Conservation (phyloP, 1,284 basidiomycete species). For the Cystobasidium sp. region DNA sequence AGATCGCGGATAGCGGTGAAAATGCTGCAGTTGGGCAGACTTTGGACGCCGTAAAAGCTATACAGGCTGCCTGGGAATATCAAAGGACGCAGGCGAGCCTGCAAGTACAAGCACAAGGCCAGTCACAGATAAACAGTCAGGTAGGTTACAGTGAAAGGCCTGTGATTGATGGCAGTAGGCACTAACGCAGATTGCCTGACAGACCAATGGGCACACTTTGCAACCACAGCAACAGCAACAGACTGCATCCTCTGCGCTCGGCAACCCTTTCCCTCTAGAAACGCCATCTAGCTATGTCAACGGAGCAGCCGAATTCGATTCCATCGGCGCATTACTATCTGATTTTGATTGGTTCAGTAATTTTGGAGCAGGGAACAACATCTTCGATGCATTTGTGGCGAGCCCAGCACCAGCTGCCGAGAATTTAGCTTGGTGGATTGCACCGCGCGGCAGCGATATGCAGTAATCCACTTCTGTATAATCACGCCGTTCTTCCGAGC, state of each 20-base stretch:
- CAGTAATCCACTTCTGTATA: neutral
- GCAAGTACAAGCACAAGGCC: neutral
- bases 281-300: neutral
- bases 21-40: slow-evolving; percentile 24
- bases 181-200: neutral
- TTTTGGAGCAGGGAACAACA: slow-evolving; percentile 25
- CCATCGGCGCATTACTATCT: slow-evolving; percentile 8
- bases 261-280: neutral
- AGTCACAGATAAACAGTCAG: neutral
- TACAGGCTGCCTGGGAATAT: slow-evolving; percentile 32
- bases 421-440: slow-evolving; percentile 33
- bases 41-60: slow-evolving; percentile 30
- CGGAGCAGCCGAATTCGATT: slow-evolving; percentile 1
- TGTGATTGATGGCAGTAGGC: neutral
- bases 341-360: slow-evolving; percentile 30
- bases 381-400: slow-evolving; percentile 24
- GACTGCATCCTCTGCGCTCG: neutral
- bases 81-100: neutral
- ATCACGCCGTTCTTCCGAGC: too few species aligned
- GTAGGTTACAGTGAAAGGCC: neutral
- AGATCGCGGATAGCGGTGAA: slow-evolving; percentile 30
- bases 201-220: neutral
- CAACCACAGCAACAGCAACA: neutral
- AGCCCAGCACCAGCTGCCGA: slow-evolving; percentile 28
- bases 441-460: neutral